Evolutionary conservation across 2,329 filamentous ascomycete species (phyloP).

Genomic region (Aspergillus eucalypticola): DNA sequence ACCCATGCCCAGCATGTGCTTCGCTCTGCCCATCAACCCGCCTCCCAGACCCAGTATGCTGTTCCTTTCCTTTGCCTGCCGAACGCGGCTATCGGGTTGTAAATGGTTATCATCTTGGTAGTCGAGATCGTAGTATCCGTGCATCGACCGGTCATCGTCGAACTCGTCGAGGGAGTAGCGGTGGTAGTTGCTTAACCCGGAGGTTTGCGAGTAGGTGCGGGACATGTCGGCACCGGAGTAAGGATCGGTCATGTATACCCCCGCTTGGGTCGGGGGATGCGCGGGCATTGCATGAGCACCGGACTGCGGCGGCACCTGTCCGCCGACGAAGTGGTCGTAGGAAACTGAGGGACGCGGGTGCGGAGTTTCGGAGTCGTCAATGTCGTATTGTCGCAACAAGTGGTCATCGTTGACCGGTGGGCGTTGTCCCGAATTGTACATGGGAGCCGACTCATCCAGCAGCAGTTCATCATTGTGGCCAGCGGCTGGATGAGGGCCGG

Average conservation of each 20-base stretch:
- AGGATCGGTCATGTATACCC: slow-evolving; percentile 39
- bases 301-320: slow-evolving; percentile 52
- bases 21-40: slow-evolving; percentile 81
- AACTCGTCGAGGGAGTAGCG: slow-evolving; percentile 86
- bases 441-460: slow-evolving; percentile 42
- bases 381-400: slow-evolving; percentile 72
- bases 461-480: slow-evolving; percentile 48
- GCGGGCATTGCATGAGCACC: slow-evolving; percentile 47
- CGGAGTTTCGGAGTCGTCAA: slow-evolving; percentile 64
- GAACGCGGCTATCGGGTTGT: slow-evolving; percentile 48
- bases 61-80: slow-evolving; percentile 73
- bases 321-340: slow-evolving; percentile 92
- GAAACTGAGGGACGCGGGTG: slow-evolving; percentile 79
- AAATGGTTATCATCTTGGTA: slow-evolving; percentile 57
- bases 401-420: slow-evolving; percentile 81
- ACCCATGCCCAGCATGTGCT: slow-evolving; percentile 86
- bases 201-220: slow-evolving; percentile 69
- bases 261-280: slow-evolving; percentile 32
- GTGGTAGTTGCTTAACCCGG: slow-evolving; percentile 82
- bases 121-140: slow-evolving; percentile 72
- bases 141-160: slow-evolving; percentile 70
- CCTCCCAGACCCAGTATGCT: slow-evolving; percentile 86
- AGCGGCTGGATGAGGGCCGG: slow-evolving; percentile 49
- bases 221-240: slow-evolving; percentile 40
- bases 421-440: slow-evolving; percentile 73